Evolutionary conservation across 75 land plant genomes (phyloP), one percentile per base, ranked within the genome.

Genomic region (Picea glauca): DNA sequence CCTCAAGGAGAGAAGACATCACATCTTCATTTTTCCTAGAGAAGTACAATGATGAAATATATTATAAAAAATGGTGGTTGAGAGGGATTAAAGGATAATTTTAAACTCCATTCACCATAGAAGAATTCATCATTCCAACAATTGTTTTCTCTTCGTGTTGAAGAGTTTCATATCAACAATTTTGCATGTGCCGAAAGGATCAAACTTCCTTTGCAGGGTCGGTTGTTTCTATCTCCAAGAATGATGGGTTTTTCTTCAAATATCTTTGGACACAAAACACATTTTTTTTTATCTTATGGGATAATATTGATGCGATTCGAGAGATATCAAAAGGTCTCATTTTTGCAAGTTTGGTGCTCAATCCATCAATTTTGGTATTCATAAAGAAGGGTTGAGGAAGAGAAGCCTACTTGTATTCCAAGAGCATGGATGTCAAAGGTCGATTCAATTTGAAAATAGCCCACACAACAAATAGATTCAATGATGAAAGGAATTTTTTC

Each of bases 201-300:
- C 57, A 86, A 86, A 80, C 72, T 86, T 20, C 83, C 58, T 8
- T 68, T 86, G 11, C 88, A 86, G 83, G 84, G 3, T 35, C 0
- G 1, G 0, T 35, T 0, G 1, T 3, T 35, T 35, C 38, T 35
- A 1, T 94, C 93, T 40, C 90, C 92, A 7, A 87, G 98, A 75
- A 79, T 90, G 43, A 63, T 94, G 77, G 98, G 94, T 32, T 94
- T 94, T 65, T 89, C 92, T 81, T 81, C 94, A 9, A 94, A 94
- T 76, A 62, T 94, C 4, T 92, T 92, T 83, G 92, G 98, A 4
- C 86, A 90, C 43, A 94, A 94, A 75, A n/a, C n/a, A n/a, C n/a
- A 90, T 92, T 15, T 58, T 91, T 95, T 78, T 87, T 81, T 77
- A 86, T 92, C 74, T 81, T 95, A 0, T 95, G 98, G 98, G 93